Evolutionary conservation across 306 rosid genomes (phyloP).

Genomic region (Acacia melanoxylon): DNA sequence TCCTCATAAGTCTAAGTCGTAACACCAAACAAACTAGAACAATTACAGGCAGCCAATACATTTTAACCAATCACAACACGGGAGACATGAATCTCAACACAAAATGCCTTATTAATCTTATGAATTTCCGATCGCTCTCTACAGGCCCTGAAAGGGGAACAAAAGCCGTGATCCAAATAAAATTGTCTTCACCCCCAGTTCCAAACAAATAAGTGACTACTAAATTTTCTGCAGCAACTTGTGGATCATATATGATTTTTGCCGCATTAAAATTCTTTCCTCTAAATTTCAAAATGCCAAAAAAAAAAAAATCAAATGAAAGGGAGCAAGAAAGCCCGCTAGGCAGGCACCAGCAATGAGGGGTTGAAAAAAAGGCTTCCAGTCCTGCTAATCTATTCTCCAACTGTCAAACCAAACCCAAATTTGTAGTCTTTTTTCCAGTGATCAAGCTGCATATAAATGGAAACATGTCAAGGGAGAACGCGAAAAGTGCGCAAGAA

Average conservation of each 20-base stretch:
- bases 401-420: slow-evolving; percentile 96
- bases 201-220: slow-evolving; percentile 32
- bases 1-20: too few relatives aligned
- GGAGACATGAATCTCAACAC: not conserved
- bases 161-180: slow-evolving; percentile 39
- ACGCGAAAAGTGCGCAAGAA: not conserved
- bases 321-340: slow-evolving; percentile 37
- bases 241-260: slow-evolving; percentile 37
- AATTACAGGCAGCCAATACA: not conserved
- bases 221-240: slow-evolving; percentile 36
- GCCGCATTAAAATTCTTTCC: slow-evolving; percentile 42
- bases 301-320: slow-evolving; percentile 29
- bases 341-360: slow-evolving; percentile 32
- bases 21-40: not conserved
- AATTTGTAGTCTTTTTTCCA: slow-evolving; percentile 95
- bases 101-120: slow-evolving; percentile 32
- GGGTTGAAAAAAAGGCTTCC: slow-evolving; percentile 11
- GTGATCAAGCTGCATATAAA: slow-evolving; percentile 79
- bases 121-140: slow-evolving; percentile 43
- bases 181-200: slow-evolving; percentile 18
- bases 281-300: not conserved
- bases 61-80: not conserved
- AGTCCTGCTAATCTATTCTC: slow-evolving; percentile 61
- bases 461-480: slow-evolving; percentile 27
- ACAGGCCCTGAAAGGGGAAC: slow-evolving; percentile 45